These are phyloP conservation scores for Zasmidium angulare DNA, from an alignment of 2,329 filamentous ascomycete genomes.

Conservation along the genomic window DNA sequence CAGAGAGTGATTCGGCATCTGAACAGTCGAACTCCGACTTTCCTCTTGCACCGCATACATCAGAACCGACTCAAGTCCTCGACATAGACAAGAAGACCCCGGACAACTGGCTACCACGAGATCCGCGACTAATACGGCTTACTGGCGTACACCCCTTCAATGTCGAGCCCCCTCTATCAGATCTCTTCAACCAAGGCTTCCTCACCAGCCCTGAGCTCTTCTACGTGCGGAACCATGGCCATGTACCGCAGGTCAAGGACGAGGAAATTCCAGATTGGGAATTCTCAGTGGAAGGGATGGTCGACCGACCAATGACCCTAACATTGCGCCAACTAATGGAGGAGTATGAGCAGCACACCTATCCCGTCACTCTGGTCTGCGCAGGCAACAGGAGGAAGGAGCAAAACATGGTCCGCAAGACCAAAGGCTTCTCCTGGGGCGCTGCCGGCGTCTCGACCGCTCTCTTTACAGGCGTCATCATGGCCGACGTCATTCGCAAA, in stretches of 20 bases:
- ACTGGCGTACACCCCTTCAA: slow-evolving; percentile 93
- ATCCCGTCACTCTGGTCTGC: slow-evolving; percentile 85
- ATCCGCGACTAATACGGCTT: slow-evolving; percentile 77
- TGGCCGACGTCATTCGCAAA: slow-evolving; percentile 67
- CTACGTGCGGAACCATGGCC: slow-evolving; percentile 88
- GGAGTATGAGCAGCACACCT: slow-evolving; percentile 78
- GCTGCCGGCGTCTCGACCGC: slow-evolving; percentile 83
- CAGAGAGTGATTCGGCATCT: slow-evolving; percentile 52
- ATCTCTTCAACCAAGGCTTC: slow-evolving; percentile 78
- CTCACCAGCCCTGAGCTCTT: slow-evolving; percentile 84
- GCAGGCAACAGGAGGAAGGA: slow-evolving; percentile 91
- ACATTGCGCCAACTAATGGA: slow-evolving; percentile 70
- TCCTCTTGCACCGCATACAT: slow-evolving; percentile 67
- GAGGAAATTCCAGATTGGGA: slow-evolving; percentile 75
- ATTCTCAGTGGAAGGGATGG: slow-evolving; percentile 81
- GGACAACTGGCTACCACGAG: slow-evolving; percentile 76
- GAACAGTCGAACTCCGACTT: slow-evolving; percentile 54
- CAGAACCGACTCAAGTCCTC: slow-evolving; percentile 60
- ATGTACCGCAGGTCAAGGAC: slow-evolving; percentile 74
- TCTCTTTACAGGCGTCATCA: slow-evolving; percentile 78
- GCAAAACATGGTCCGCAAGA: slow-evolving; percentile 86
- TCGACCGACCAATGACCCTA: slow-evolving; percentile 72
- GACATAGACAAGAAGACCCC: slow-evolving; percentile 80
- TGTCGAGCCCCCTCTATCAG: slow-evolving; percentile 77
- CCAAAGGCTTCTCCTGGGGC: slow-evolving; percentile 94